A percentile compares a stretch with the other conserved stretches of the same genome.
phyloP scores from a whole-genome alignment of 169 alveolate species.

The Plasmodium gallinaceum region DNA sequence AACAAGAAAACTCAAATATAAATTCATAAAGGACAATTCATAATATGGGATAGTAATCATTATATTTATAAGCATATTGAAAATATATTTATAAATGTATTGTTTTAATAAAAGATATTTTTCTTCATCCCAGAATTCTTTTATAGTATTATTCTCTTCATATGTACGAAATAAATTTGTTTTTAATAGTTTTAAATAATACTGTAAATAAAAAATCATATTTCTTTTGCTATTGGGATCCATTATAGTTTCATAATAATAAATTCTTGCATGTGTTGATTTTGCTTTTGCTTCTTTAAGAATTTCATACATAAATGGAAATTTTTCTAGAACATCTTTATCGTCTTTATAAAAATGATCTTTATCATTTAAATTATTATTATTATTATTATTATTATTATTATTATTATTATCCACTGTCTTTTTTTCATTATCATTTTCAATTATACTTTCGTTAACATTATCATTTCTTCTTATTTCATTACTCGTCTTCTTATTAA shows the following conservation, averaged over 20 bases:
- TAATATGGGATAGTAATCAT: conserved; percentile 75
- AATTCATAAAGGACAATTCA: conserved; percentile 47
- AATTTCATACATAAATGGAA: conserved; percentile 60
- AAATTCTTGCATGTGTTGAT: conserved; percentile 24
- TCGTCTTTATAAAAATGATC: conserved; percentile 37
- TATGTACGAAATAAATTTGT: conserved; percentile 49
- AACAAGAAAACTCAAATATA: conserved; percentile 56
- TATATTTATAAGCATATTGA: conserved; percentile 65
- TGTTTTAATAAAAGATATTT: conserved; percentile 53
- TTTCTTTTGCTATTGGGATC: conserved; percentile 54
- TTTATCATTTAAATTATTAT: conserved; percentile 1
- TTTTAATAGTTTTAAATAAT: conserved; percentile 43
- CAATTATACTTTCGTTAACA: not conserved
- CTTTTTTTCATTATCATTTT: not conserved
- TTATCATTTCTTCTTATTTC: not conserved
- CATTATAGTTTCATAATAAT: conserved; percentile 65
- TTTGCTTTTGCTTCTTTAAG: conserved; percentile 46
- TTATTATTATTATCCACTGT: not conserved
- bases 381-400: not conserved
- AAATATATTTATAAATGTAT: conserved; percentile 54
- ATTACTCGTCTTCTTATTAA: not conserved
- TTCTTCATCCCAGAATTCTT: conserved; percentile 51
- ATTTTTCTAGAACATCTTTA: conserved; percentile 52
- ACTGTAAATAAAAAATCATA: conserved; percentile 71
- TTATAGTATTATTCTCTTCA: conserved; percentile 31